Evolutionary conservation across 768 basidiomycete species (phyloP).

Genomic region (Lenzites betulinus): DNA sequence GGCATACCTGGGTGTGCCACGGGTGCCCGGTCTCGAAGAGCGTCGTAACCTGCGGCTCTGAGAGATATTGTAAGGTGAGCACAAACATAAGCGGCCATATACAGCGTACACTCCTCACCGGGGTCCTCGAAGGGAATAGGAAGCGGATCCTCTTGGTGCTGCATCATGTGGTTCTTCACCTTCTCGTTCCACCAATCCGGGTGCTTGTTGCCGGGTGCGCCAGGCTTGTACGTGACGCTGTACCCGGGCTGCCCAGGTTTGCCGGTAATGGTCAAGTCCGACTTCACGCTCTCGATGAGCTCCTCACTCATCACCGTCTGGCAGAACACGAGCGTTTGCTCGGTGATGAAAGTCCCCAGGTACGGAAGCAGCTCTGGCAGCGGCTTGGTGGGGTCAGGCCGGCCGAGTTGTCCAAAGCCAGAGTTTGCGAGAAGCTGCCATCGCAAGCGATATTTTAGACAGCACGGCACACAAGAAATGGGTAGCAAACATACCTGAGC

Average conservation of each 20-base stretch:
- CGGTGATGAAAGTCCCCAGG: conserved; percentile 26
- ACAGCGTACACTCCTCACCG: background rate
- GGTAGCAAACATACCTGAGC: conserved; percentile 26
- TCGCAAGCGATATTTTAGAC: too few relatives aligned
- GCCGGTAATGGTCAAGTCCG: background rate
- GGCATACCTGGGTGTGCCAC: conserved; percentile 34
- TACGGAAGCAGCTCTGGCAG: background rate
- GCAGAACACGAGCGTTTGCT: conserved; percentile 30
- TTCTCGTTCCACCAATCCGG: conserved; percentile 22
- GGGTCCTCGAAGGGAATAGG: conserved; percentile 26
- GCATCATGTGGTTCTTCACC: conserved; percentile 23
- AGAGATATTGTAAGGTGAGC: conserved; percentile 30
- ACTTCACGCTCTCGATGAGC: conserved; percentile 14
- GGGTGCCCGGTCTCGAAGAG: conserved; percentile 25
- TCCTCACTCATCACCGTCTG: conserved; percentile 21
- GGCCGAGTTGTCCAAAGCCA: background rate
- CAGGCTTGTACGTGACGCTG: background rate
- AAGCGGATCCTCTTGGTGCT: conserved; percentile 27
- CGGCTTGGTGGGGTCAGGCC: background rate
- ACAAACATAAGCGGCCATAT: background rate
- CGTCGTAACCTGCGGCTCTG: conserved; percentile 37
- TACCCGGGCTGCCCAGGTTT: background rate
- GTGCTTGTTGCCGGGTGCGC: conserved; percentile 5
- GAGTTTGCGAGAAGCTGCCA: conserved; percentile 27
- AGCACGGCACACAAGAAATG: too few relatives aligned